Evolutionary conservation across 345 rosid genomes (phyloP).

Genomic region (Ailanthus altissimus): DNA sequence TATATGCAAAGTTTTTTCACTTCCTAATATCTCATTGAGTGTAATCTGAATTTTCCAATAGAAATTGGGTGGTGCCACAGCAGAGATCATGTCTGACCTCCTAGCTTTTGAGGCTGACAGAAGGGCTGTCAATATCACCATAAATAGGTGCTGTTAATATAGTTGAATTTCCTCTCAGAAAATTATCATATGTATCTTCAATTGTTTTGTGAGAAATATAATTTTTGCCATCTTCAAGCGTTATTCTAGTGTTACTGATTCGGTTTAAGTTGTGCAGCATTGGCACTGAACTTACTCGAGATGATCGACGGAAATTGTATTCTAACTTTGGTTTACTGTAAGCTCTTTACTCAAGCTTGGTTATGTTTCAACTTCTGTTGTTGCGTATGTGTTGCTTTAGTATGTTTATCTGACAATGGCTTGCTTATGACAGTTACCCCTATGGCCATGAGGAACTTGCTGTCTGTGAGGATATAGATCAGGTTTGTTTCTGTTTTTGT

Average conservation of each 20-base stretch:
- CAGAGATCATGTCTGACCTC: slow-evolving; percentile 98
- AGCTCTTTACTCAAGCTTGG: slow-evolving; percentile 26
- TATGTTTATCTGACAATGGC: slow-evolving; percentile 17
- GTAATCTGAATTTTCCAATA: slow-evolving; percentile 20
- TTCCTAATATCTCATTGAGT: slow-evolving; percentile 15
- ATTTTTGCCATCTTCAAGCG: neutral
- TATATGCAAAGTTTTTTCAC: neutral
- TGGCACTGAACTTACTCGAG: slow-evolving; percentile 98
- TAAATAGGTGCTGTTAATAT: slow-evolving; percentile 62
- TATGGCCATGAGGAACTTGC: slow-evolving; percentile 94
- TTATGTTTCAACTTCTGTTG: neutral
- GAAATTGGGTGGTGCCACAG: slow-evolving; percentile 99
- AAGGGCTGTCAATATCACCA: slow-evolving; percentile 93
- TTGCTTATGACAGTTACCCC: slow-evolving; percentile 51
- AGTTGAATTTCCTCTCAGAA: neutral
- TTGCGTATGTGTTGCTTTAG: neutral
- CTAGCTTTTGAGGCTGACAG: slow-evolving; percentile 96
- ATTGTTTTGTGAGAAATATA: neutral
- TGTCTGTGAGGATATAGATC: slow-evolving; percentile 84
- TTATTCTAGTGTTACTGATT: slow-evolving; percentile 5
- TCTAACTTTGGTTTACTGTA: slow-evolving; percentile 96
- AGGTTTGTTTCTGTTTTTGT: slow-evolving; percentile 45
- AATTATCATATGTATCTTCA: neutral
- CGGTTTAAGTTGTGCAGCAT: slow-evolving; percentile 52
- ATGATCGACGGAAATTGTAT: slow-evolving; percentile 92